A percentile compares a stretch with the other conserved stretches of the same genome.
phyloP scores from a whole-genome alignment of 2,329 filamentous ascomycete species.

The Penicillium brevicompactum region DNA sequence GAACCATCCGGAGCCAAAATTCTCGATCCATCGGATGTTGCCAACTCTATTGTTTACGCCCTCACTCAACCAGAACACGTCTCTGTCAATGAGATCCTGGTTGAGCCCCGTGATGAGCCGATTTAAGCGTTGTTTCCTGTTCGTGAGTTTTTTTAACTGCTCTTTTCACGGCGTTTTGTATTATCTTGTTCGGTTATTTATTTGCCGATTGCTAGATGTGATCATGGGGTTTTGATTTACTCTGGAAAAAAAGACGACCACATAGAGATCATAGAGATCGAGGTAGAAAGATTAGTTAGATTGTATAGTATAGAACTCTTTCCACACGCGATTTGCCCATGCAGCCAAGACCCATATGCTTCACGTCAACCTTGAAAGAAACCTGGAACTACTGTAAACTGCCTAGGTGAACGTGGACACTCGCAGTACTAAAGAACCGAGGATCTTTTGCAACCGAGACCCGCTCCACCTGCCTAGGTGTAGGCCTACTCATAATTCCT shows the following conservation, averaged over 20 bases:
- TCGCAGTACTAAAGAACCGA: too few species aligned
- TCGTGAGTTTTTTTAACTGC: neutral
- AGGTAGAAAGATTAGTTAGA: conserved; percentile 7
- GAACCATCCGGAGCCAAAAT: conserved; percentile 75
- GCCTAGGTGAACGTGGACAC: too few species aligned
- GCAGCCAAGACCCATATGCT: conserved; percentile 1
- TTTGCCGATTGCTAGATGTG: conserved; percentile 1
- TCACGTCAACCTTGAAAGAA: neutral
- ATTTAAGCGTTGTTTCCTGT: conserved; percentile 50
- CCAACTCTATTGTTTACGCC: conserved; percentile 72
- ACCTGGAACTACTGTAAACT: too few species aligned
- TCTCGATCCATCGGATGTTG: conserved; percentile 72
- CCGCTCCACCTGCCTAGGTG: too few species aligned
- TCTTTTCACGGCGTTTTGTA: neutral
- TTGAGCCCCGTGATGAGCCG: conserved; percentile 76
- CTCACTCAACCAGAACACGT: conserved; percentile 74
- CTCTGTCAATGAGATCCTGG: conserved; percentile 76
- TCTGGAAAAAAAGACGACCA: conserved; percentile 2
- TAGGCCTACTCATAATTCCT: too few species aligned
- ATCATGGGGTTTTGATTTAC: neutral
- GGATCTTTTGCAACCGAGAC: neutral
- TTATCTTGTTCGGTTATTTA: neutral
- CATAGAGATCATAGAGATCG: conserved; percentile 5
- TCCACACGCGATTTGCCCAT: conserved; percentile 8
- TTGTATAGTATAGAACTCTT: conserved; percentile 9